Evolutionary conservation across 2,329 filamentous ascomycete species (phyloP), one percentile per base, ranked within the genome.

Genomic region (Fusarium verticillioides): DNA sequence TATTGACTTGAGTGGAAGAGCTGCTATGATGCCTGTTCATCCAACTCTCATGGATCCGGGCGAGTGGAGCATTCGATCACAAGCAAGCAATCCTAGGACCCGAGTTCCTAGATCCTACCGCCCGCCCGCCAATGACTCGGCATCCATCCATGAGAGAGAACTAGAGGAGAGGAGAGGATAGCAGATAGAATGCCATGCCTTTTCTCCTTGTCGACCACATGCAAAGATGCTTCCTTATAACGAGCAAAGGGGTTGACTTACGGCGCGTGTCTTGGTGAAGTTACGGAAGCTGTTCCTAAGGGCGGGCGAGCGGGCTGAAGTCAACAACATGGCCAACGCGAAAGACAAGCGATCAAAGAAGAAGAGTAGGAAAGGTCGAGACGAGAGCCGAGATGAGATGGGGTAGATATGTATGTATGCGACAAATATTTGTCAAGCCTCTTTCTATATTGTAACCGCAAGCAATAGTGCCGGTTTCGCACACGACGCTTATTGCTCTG

Each of bases 311-410:
- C 80, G 81, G 63, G 78, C 75, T 72, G 76, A 76, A 74, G 77
- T 77, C 68, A 82, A 82, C 81, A 82, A 82, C 81, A 82, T 82
- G 79, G 79, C 81, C 79, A 69, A 69, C 63, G 34, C 57, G 39
- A 67, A 67, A 49, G 47, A 64, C 63, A 46, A 58, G 61, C 40
- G 40, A 52, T 36, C 56, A 60, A 46, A 54, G 50, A 39, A 52
- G 43, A 58, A 63, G 52, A 42, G 37, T 23, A 46, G 62, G 50
- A 60, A 54, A 53, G 19, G 59, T 46, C 46, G 52, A 66, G 56
- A 47, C 43, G 44, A 39, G 36, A 58, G 42, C 30, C 37, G 42
- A 37, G 23, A 26, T 23, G 46, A 56, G 36, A 43, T 47, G 66
- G 30, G 66, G 44, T 53, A 59, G 39, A 70, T 69, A 69, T 69